A percentile compares a stretch with the other conserved stretches of the same genome.
These are phyloP conservation scores for Thymus mandschuricus DNA, from an alignment of 257 asterid genomes.

Conservation along the genomic window DNA sequence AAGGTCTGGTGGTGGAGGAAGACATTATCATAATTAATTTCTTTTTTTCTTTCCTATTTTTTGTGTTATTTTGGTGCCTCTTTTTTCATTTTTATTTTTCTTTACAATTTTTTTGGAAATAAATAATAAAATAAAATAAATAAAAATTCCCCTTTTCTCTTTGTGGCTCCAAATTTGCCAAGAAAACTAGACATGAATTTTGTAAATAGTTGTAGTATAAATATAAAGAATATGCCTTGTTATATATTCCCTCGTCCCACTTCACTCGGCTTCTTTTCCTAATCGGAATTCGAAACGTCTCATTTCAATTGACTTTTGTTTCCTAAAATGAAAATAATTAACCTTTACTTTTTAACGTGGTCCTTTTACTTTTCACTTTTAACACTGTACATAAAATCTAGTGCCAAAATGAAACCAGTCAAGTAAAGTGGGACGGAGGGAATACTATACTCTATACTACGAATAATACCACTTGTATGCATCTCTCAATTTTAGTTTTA, in stretches of 20 bases:
- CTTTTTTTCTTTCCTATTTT: background rate
- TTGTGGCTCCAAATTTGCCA: slow-evolving; percentile 36
- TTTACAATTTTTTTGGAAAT: background rate
- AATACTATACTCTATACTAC: too few species aligned
- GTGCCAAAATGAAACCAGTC: too few species aligned
- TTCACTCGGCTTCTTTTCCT: too few species aligned
- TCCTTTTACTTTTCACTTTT: too few species aligned
- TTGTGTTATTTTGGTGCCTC: slow-evolving; percentile 19
- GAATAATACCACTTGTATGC: background rate
- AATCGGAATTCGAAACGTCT: too few species aligned
- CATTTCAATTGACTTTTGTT: too few species aligned
- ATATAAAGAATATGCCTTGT: slow-evolving; percentile 21
- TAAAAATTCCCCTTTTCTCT: too few species aligned
- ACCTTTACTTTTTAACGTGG: too few species aligned
- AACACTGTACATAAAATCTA: too few species aligned
- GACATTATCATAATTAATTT: slow-evolving; percentile 49
- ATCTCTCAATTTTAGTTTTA: background rate
- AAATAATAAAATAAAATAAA: background rate
- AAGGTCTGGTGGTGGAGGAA: slow-evolving; percentile 61
- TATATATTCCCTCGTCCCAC: background rate
- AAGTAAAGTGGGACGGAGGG: too few species aligned
- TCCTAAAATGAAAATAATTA: too few species aligned
- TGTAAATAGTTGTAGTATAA: background rate
- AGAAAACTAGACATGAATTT: slow-evolving; percentile 19
- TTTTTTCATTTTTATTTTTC: background rate